Evolutionary conservation across 106 monocot species (phyloP), one percentile per base, ranked within the genome.

Genomic region (Phalaenopsis aphrodite): DNA sequence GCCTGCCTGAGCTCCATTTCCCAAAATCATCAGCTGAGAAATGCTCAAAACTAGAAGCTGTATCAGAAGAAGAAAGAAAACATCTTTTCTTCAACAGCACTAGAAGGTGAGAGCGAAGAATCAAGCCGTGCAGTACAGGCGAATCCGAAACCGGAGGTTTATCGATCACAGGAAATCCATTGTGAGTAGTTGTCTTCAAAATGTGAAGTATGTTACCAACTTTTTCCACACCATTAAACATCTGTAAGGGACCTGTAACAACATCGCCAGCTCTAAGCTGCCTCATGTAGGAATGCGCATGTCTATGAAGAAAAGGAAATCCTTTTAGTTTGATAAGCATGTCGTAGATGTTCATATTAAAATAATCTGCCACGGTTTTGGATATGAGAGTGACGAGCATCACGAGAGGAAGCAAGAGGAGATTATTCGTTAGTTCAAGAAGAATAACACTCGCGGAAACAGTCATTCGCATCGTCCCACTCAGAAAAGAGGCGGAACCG

Each of bases 81-180:
- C 47, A 41, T 43, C 75, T 92, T 61, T 84, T 88, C 84, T 84
- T 89, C 57, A 92, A 65, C 30, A 89, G 83, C 46, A 89, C 86
- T 10, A 92, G 84, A 47, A 92, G 84, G 77, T 92, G 89, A 0
- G 82, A 30, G 11, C 92, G 79, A 58, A 89, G 89, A 64, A 89
- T 46, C 12, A 89, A 41, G n/a, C 92, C 92, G 58, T 75, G 80
- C 6, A 92, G 78, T 49, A 82, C 78, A 10, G 85, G 82, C 24
- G 84, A 77, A 56, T 78, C 21, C 1, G 88, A 82, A 75, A 80
- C 80, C 18, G 88, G 85, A 78, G 85, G 81, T 36, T 81, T 77
- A 78, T 85, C 81, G 7, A 85, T 80, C 42, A 85, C 85, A 11
- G 85, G 85, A 49, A 77, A 85, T 55, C 81, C 85, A 47, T 85